A percentile compares a stretch with the other conserved stretches of the same genome.
phyloP scores from a whole-genome alignment of 2,329 filamentous ascomycete species.

The Fusarium nisikadoi region DNA sequence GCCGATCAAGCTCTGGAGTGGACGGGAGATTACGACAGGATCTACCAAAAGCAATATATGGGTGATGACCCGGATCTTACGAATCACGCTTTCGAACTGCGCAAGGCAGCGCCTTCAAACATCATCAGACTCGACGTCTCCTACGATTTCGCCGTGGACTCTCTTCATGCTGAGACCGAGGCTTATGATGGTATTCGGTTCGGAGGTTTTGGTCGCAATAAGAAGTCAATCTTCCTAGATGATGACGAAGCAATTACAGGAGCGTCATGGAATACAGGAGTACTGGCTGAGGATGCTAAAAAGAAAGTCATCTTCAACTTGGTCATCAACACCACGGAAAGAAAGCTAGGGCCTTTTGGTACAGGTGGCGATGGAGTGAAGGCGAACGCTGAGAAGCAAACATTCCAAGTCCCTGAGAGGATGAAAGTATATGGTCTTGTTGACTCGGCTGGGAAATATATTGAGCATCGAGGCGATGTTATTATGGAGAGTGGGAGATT shows the following conservation, averaged over 20 bases:
- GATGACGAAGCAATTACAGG: not conserved
- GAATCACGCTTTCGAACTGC: not conserved
- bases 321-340: not conserved
- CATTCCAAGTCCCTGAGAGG: rapidly evolving
- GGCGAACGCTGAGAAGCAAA: not conserved
- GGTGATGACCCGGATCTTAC: not conserved
- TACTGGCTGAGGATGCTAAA: not conserved
- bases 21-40: not conserved
- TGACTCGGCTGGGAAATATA: not conserved
- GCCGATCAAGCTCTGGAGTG: not conserved
- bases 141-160: not conserved
- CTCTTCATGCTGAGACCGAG: not conserved
- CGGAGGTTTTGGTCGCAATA: not conserved
- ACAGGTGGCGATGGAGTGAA: rapidly evolving
- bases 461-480: not conserved
- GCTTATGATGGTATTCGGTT: not conserved
- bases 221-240: not conserved
- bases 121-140: not conserved
- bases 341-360: not conserved
- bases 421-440: not conserved
- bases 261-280: not conserved
- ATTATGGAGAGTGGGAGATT: not conserved
- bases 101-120: not conserved
- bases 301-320: not conserved
- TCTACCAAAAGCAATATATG: not conserved